Conservation (phyloP, 805 yeast species). For the Candida nonsorbophila region DNA sequence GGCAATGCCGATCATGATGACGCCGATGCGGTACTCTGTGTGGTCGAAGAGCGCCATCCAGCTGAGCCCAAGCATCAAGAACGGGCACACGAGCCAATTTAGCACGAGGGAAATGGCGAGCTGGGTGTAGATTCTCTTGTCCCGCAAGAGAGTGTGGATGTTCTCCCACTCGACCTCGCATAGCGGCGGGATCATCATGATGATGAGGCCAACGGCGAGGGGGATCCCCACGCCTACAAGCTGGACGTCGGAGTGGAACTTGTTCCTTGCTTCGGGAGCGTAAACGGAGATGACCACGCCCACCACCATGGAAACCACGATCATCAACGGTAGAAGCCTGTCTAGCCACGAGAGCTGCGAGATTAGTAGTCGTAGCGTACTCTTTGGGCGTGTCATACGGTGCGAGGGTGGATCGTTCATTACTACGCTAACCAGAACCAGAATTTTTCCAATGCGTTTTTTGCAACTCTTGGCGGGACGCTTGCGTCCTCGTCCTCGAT, state of each 20-base stretch:
- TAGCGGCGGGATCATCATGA: constrained; percentile 56
- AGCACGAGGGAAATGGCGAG: constrained; percentile 36
- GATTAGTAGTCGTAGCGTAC: background rate
- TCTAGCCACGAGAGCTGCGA: constrained; percentile 29
- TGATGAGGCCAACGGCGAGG: constrained; percentile 44
- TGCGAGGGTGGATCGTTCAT: background rate
- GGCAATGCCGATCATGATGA: constrained; percentile 57
- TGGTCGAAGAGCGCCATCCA: constrained; percentile 47
- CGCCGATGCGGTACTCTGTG: constrained; percentile 46
- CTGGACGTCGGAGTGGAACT: constrained; percentile 28
- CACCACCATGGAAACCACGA: constrained; percentile 29
- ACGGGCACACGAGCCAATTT: constrained; percentile 55
- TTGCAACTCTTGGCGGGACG: constrained; percentile 31
- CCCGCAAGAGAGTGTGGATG: constrained; percentile 11
- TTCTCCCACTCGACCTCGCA: constrained; percentile 51
- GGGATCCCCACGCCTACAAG: constrained; percentile 40
- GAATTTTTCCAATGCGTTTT: constrained; percentile 35
- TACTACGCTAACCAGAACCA: constrained; percentile 47
- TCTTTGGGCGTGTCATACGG: constrained; percentile 1
- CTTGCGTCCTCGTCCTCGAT: constrained; percentile 49
- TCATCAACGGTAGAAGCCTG: constrained; percentile 28
- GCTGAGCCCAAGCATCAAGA: constrained; percentile 51
- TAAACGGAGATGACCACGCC: constrained; percentile 39
- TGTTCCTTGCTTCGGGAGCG: constrained; percentile 28
- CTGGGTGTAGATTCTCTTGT: constrained; percentile 11